Evolutionary conservation across 225 moss, liverwort and hornwort species (phyloP).

Genomic region (Polytrichum formosum): DNA sequence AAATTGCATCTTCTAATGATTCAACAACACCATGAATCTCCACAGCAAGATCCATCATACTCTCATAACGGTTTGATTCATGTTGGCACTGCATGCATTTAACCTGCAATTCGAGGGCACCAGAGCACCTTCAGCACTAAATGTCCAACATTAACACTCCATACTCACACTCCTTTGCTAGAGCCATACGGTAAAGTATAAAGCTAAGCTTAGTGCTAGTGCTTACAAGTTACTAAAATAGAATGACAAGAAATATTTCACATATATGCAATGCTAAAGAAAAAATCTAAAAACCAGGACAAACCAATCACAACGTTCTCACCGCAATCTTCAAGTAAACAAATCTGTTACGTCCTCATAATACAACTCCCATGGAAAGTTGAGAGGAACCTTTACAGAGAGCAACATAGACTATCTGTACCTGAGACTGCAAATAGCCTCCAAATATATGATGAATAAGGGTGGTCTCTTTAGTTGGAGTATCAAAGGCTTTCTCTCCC

Average conservation of each 20-base stretch:
- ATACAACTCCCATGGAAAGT: too few species aligned
- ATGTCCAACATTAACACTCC: neutral
- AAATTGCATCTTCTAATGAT: slow-evolving; percentile 84
- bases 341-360: too few species aligned
- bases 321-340: too few species aligned
- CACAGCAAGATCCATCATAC: slow-evolving; percentile 98
- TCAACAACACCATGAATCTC: slow-evolving; percentile 95
- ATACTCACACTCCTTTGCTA: too few species aligned
- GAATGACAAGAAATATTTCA: neutral
- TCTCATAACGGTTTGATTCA: slow-evolving; percentile 93
- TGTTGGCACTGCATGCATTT: slow-evolving; percentile 90
- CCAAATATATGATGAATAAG: slow-evolving; percentile 94
- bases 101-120: slow-evolving; percentile 42
- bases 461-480: slow-evolving; percentile 77
- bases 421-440: slow-evolving; percentile 94
- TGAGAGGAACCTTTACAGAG: too few species aligned
- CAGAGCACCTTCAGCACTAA: neutral
- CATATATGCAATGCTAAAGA: too few species aligned
- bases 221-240: neutral
- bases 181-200: too few species aligned
- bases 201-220: too few species aligned
- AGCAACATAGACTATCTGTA: slow-evolving; percentile 9
- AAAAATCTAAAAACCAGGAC: too few species aligned
- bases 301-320: too few species aligned
- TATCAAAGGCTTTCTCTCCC: slow-evolving; percentile 71